Percentiles rank a stretch among this genome's conserved stretches.
phyloP scores from a whole-genome alignment of 768 basidiomycete genomes.

The Trametes cingulata region DNA sequence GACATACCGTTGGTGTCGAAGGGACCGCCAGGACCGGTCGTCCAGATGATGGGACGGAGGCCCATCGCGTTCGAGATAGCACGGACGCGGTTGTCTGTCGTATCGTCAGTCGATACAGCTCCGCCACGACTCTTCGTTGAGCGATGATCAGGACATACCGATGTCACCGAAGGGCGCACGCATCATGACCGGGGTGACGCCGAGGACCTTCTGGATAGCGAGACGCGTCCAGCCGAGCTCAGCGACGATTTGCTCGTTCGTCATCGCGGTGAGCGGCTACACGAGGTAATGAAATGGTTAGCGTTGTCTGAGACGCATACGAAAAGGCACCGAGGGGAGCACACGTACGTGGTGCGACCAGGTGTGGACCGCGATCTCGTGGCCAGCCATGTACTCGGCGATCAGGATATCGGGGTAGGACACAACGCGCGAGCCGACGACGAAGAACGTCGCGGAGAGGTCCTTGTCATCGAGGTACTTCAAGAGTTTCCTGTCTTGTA shows the following conservation, averaged over 20 bases:
- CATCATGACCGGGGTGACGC: slow-evolving; percentile 78
- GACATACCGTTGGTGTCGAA: slow-evolving; percentile 74
- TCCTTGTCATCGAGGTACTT: slow-evolving; percentile 65
- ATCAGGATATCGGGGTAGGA: slow-evolving; percentile 74
- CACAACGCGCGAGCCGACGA: slow-evolving; percentile 82
- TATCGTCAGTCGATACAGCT: background rate
- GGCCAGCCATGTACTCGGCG: slow-evolving; percentile 77
- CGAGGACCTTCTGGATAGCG: slow-evolving; percentile 74
- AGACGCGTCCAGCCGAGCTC: slow-evolving; percentile 92
- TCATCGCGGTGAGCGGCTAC: slow-evolving; percentile 65
- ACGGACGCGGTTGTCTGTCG: slow-evolving; percentile 85
- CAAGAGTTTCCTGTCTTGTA: slow-evolving; percentile 56
- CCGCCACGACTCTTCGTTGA: background rate
- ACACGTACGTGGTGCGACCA: slow-evolving; percentile 77
- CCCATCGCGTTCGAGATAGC: slow-evolving; percentile 91
- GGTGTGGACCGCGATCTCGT: slow-evolving; percentile 85
- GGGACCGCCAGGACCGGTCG: slow-evolving; percentile 50
- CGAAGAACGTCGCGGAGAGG: slow-evolving; percentile 86
- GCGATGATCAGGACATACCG: slow-evolving; percentile 36
- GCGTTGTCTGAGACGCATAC: slow-evolving; percentile 35
- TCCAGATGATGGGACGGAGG: slow-evolving; percentile 90
- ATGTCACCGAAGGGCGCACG: slow-evolving; percentile 85
- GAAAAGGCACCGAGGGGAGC: background rate
- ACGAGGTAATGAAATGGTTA: slow-evolving; percentile 11
- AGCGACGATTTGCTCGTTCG: slow-evolving; percentile 85